Conservation (phyloP, 73 alveolate species). For the Paramecium caudatum region DNA sequence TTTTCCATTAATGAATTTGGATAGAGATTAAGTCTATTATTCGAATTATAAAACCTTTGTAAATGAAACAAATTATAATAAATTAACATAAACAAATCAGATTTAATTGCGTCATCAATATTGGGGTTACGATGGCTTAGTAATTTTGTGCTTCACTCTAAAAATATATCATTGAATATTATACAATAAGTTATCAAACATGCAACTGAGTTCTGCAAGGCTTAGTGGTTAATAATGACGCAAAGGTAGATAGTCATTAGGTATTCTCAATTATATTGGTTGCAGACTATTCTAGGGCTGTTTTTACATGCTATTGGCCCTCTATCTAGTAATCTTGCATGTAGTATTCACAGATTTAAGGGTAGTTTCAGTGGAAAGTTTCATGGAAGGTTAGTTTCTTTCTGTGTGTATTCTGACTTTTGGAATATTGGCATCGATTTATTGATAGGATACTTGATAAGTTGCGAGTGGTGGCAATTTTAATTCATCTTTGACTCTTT, state of each 20-base stretch:
- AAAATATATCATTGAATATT: neutral
- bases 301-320: neutral
- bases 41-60: too few species aligned
- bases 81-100: slow-evolving; percentile 30
- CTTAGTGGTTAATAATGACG: neutral
- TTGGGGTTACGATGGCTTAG: slow-evolving; percentile 19
- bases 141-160: slow-evolving; percentile 12
- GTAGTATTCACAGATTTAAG: neutral
- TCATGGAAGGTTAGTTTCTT: neutral
- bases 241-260: neutral
- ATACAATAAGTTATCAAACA: slow-evolving; percentile 13
- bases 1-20: too few species aligned
- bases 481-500: neutral
- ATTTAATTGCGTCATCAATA: slow-evolving; percentile 29
- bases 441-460: neutral
- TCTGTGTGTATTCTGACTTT: neutral
- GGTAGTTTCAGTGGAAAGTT: neutral
- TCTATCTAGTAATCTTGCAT: neutral
- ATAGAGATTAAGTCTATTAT: too few species aligned
- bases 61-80: too few species aligned
- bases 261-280: neutral
- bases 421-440: neutral
- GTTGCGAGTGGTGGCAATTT: neutral
- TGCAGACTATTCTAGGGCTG: neutral
- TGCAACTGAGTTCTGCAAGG: neutral